phyloP scores from a whole-genome alignment of 306 rosid species.

The Lupinus albus region DNA sequence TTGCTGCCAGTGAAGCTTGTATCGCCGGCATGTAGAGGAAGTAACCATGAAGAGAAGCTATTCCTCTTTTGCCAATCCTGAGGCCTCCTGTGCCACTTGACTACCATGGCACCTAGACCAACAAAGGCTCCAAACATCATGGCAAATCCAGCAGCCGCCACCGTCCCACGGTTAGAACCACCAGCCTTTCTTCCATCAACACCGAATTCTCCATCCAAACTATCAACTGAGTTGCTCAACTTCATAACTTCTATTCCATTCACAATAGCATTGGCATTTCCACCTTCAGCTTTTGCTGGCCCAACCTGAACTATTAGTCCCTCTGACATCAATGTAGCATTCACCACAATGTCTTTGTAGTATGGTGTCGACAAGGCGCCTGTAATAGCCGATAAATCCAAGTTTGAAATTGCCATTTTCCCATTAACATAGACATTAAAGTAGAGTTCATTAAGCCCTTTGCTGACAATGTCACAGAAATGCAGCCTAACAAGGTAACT shows the following conservation, averaged over 20 bases:
- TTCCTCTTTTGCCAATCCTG: conserved; percentile 70
- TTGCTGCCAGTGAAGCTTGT: conserved; percentile 58
- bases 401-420: conserved; percentile 44
- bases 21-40: conserved; percentile 62
- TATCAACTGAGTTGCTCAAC: conserved; percentile 56
- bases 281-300: conserved; percentile 31
- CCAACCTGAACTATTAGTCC: conserved; percentile 56
- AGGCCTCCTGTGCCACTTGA: conserved; percentile 71
- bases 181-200: conserved; percentile 45
- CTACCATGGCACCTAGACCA: conserved; percentile 67
- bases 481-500: conserved; percentile 56
- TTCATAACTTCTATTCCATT: conserved; percentile 64
- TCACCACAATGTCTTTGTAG: conserved; percentile 61
- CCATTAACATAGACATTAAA: conserved; percentile 56
- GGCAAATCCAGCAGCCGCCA: conserved; percentile 62
- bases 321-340: conserved; percentile 53
- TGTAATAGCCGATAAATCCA: conserved; percentile 49
- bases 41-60: conserved; percentile 70
- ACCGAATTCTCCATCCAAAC: conserved; percentile 66
- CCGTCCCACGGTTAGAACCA: conserved; percentile 45
- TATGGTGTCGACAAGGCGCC: conserved; percentile 49
- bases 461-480: conserved; percentile 64
- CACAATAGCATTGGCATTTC: conserved; percentile 47
- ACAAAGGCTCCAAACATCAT: conserved; percentile 71
- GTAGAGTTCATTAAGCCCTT: conserved; percentile 50